phyloP scores from a whole-genome alignment of 1,284 basidiomycete genomes.

The Irpex rosettiformis region DNA sequence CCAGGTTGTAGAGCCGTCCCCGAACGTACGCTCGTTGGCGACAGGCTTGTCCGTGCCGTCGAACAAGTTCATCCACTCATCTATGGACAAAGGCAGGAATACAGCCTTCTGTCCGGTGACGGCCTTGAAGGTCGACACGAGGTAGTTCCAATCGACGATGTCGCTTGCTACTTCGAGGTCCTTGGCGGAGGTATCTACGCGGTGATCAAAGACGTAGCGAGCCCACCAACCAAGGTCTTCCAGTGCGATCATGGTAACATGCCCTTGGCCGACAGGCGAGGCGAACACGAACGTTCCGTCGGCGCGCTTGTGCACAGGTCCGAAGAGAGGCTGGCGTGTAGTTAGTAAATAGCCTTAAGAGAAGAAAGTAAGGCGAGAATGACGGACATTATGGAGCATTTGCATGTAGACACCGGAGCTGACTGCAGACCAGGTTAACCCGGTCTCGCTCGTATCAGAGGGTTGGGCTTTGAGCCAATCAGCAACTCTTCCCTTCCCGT shows the following conservation, averaged over 20 bases:
- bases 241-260: conserved; percentile 31
- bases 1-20: conserved; percentile 30
- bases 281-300: conserved; percentile 30
- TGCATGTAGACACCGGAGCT: conserved; percentile 33
- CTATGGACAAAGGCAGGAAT: conserved; percentile 33
- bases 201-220: conserved; percentile 41
- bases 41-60: conserved; percentile 32
- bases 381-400: conserved; percentile 24
- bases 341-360: neutral
- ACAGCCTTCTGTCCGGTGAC: conserved; percentile 42
- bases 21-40: conserved; percentile 22
- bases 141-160: conserved; percentile 40
- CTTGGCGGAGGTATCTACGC: conserved; percentile 15
- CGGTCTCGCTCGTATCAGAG: conserved; percentile 33
- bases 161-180: conserved; percentile 23
- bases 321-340: neutral
- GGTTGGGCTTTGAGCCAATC: conserved; percentile 42
- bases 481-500: conserved; percentile 37
- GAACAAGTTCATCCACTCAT: conserved; percentile 39
- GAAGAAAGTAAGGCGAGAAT: neutral
- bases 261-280: conserved; percentile 23
- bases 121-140: conserved; percentile 39
- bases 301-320: conserved; percentile 17
- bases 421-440: conserved; percentile 32
- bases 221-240: conserved; percentile 33